Evolutionary conservation across 2,329 filamentous ascomycete species (phyloP).

Genomic region (Fusarium scirpi): DNA sequence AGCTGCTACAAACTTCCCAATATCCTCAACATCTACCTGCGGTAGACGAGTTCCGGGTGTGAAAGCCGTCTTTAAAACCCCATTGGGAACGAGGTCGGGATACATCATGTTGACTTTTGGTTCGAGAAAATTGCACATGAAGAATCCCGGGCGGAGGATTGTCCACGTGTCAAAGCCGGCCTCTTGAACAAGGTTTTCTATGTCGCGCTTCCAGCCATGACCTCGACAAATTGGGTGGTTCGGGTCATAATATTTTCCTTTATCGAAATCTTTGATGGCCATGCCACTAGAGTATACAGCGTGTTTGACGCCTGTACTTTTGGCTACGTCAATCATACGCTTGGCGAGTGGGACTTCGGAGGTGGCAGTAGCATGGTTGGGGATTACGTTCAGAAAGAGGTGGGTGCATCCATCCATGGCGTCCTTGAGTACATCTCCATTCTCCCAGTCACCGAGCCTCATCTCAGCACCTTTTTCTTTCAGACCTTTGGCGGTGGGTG

Average conservation of each 20-base stretch:
- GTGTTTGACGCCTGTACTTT: background rate
- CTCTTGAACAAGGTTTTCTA: background rate
- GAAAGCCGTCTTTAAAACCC: background rate
- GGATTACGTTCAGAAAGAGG: slow-evolving; percentile 5
- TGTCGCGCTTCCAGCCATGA: background rate
- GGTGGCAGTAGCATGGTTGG: slow-evolving; percentile 2
- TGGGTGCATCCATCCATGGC: background rate
- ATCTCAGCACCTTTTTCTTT: background rate
- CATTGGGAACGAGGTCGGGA: background rate
- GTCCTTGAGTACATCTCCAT: background rate
- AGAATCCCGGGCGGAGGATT: slow-evolving; percentile 11
- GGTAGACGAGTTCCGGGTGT: background rate
- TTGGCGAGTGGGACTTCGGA: background rate
- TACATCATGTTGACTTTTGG: slow-evolving; percentile 16
- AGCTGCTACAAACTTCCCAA: slow-evolving; percentile 9
- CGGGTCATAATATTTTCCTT: background rate
- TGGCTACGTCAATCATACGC: background rate
- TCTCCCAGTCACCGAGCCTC: background rate
- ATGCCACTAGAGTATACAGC: slow-evolving; percentile 16
- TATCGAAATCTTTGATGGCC: slow-evolving; percentile 14
- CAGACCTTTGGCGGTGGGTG: background rate
- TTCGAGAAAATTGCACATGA: slow-evolving; percentile 18
- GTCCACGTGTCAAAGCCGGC: slow-evolving; percentile 9
- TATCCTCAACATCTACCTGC: slow-evolving; percentile 10
- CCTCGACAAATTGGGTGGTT: background rate